Evolutionary conservation across 1,284 basidiomycete genomes (phyloP).

Genomic region (Vanrija humicola): DNA sequence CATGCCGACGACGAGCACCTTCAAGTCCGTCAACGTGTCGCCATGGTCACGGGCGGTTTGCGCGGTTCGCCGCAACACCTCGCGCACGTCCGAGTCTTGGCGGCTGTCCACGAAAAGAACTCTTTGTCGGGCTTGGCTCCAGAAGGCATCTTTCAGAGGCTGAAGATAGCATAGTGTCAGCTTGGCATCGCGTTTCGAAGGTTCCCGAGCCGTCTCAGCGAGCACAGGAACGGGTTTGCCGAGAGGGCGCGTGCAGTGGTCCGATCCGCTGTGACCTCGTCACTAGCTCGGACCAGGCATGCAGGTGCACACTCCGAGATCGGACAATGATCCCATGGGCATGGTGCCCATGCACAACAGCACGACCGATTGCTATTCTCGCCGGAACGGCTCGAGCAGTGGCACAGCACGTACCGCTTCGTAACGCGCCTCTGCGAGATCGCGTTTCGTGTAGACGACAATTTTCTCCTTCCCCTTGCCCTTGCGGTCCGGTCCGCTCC

Average conservation of each 20-base stretch:
- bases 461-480: constrained; percentile 62
- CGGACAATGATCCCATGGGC: not conserved
- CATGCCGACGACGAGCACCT: constrained; percentile 92
- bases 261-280: no score
- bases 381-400: not conserved
- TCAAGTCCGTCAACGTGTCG: constrained; percentile 57
- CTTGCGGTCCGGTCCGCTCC: constrained; percentile 30
- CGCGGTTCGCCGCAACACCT: constrained; percentile 50
- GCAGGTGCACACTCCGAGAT: not conserved
- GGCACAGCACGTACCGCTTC: constrained; percentile 60
- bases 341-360: not conserved
- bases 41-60: constrained; percentile 1
- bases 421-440: constrained; percentile 80
- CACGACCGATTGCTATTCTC: not conserved
- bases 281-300: no score
- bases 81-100: constrained; percentile 50
- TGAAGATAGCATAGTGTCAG: constrained; percentile 15
- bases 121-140: constrained; percentile 48
- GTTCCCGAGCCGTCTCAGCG: no score
- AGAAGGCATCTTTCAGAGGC: constrained; percentile 51
- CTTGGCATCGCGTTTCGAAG: no score
- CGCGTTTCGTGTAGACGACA: constrained; percentile 89
- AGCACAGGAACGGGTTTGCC: no score
- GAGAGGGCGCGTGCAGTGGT: no score
- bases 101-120: constrained; percentile 55